These are phyloP conservation scores for Suillus lakei DNA, from an alignment of 768 basidiomycete species.

Conservation along the genomic window DNA sequence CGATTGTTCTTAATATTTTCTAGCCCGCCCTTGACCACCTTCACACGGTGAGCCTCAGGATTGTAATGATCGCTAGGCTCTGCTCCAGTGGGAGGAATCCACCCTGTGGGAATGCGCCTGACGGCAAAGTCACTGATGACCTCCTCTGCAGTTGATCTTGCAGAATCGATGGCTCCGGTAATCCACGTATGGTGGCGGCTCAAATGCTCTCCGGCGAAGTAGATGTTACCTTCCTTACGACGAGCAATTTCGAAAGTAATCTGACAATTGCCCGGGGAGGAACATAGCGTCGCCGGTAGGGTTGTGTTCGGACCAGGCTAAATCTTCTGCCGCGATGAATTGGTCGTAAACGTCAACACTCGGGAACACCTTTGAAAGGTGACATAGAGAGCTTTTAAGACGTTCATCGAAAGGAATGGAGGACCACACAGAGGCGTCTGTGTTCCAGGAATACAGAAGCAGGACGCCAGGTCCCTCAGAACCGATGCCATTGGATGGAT, in stretches of 20 bases:
- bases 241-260: conserved; percentile 25
- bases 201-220: conserved; percentile 33
- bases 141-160: conserved; percentile 8
- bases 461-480: conserved; percentile 30
- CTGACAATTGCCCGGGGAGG: conserved; percentile 29
- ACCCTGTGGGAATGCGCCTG: background rate
- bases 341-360: conserved; percentile 25
- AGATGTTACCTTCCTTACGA: conserved; percentile 24
- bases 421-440: conserved; percentile 23
- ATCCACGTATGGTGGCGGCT: conserved; percentile 36
- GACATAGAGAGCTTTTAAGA: conserved; percentile 20
- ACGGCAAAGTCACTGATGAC: conserved; percentile 2
- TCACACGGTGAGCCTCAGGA: conserved; percentile 1
- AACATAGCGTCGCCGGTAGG: conserved; percentile 37
- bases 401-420: conserved; percentile 23
- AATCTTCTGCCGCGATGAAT: conserved; percentile 23
- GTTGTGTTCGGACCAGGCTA: conserved; percentile 26
- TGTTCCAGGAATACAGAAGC: conserved; percentile 31
- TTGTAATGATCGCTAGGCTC: conserved; percentile 4
- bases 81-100: background rate
- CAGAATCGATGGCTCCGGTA: conserved; percentile 24
- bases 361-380: conserved; percentile 23
- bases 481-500: conserved; percentile 40
- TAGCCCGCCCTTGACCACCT: conserved; percentile 5
- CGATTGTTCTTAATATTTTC: conserved; percentile 7